Conservation (phyloP, 2,329 filamentous ascomycete species). For the Scorias spongiosa region DNA sequence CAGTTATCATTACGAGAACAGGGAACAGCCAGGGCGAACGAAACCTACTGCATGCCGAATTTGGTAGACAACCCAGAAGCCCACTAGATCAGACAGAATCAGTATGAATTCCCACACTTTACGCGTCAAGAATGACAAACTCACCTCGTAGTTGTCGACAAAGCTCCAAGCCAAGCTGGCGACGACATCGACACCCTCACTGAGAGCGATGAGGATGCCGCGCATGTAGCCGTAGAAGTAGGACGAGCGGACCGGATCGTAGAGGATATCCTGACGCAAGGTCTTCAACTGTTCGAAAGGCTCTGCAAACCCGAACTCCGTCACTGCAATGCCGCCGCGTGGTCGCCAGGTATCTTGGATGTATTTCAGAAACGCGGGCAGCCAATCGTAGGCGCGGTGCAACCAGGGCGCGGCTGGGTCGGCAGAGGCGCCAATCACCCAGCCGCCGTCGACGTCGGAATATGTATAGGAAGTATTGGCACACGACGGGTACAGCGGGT, state of each 20-base stretch:
- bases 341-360: conserved; percentile 17
- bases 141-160: conserved; percentile 22
- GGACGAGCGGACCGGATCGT: conserved; percentile 15
- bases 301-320: conserved; percentile 24
- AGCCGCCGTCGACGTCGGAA: conserved; percentile 12
- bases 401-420: conserved; percentile 20
- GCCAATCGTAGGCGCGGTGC: conserved; percentile 21
- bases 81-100: conserved; percentile 11
- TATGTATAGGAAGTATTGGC: conserved; percentile 21
- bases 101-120: not conserved
- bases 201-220: conserved; percentile 19
- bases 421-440: conserved; percentile 18
- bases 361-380: conserved; percentile 19
- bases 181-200: conserved; percentile 22
- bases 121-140: not conserved
- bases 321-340: conserved; percentile 17
- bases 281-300: conserved; percentile 19
- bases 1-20: no score
- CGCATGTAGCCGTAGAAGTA: conserved; percentile 22
- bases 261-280: conserved; percentile 16
- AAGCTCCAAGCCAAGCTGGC: conserved; percentile 23
- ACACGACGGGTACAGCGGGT: conserved; percentile 22
- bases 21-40: not conserved
- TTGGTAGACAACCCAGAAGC: conserved; percentile 15
- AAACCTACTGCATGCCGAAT: conserved; percentile 20